Evolutionary conservation across 2,329 filamentous ascomycete species (phyloP).

Genomic region (Neonectria sp.): DNA sequence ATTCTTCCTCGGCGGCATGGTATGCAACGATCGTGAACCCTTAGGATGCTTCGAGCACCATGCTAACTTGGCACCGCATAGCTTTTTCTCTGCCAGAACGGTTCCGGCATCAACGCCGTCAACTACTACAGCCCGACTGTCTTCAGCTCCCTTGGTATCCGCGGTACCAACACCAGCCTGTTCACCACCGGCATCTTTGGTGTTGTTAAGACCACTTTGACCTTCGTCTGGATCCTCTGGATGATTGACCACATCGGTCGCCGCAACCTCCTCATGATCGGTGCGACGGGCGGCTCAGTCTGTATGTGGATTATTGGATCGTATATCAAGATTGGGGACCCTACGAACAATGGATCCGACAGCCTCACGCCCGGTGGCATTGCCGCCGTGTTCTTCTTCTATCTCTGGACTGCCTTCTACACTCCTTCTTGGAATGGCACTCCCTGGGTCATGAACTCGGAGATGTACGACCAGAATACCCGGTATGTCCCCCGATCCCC

Average conservation of each 20-base stretch:
- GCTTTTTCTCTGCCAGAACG: conserved; percentile 88
- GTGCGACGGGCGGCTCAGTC: conserved; percentile 72
- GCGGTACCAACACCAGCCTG: conserved; percentile 61
- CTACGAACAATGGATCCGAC: no score
- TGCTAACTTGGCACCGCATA: no score
- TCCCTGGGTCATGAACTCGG: conserved; percentile 82
- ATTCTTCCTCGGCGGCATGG: conserved; percentile 81
- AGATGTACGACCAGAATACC: conserved; percentile 80
- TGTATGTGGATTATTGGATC: conserved; percentile 77
- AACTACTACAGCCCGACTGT: conserved; percentile 76
- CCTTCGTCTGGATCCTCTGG: conserved; percentile 78
- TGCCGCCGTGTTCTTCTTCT: conserved; percentile 77
- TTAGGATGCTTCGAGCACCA: no score
- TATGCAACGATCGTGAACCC: no score
- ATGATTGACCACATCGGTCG: conserved; percentile 74
- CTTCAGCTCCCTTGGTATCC: conserved; percentile 63
- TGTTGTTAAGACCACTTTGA: conserved; percentile 80
- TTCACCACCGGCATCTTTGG: conserved; percentile 83
- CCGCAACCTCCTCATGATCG: conserved; percentile 74
- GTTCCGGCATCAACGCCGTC: conserved; percentile 81
- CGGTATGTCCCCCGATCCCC: no score
- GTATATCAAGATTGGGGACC: conserved; percentile 58
- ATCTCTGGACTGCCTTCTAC: conserved; percentile 72
- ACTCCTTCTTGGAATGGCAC: conserved; percentile 81
- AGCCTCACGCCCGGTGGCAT: conserved; percentile 67